Evolutionary conservation across 805 yeast species (phyloP).

Genomic region (Metschnikowia borealis): DNA sequence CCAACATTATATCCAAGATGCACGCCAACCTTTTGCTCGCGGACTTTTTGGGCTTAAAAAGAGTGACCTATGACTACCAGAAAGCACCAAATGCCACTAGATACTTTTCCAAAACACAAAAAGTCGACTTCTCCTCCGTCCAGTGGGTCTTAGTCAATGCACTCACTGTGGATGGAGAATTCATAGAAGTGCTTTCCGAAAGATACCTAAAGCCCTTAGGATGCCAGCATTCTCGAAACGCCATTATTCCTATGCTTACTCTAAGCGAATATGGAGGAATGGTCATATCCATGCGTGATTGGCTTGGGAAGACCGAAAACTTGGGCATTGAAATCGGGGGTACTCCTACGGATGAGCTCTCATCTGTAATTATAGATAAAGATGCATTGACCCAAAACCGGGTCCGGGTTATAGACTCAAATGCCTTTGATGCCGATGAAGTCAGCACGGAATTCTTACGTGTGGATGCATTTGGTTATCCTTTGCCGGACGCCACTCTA

Average conservation of each 20-base stretch:
- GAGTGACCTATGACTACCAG: constrained; percentile 90
- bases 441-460: constrained; percentile 43
- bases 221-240: constrained; percentile 66
- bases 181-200: constrained; percentile 80
- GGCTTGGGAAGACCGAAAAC: constrained; percentile 70
- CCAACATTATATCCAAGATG: constrained; percentile 67
- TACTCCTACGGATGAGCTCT: constrained; percentile 30
- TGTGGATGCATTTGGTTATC: constrained; percentile 90
- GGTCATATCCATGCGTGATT: constrained; percentile 87
- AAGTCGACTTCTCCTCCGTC: constrained; percentile 73
- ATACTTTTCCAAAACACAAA: constrained; percentile 68
- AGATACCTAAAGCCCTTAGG: constrained; percentile 92
- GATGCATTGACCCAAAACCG: constrained; percentile 68
- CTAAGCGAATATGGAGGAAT: constrained; percentile 94
- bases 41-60: constrained; percentile 83
- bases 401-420: constrained; percentile 60
- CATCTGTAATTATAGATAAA: constrained; percentile 70
- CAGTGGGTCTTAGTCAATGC: constrained; percentile 90
- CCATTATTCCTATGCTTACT: constrained; percentile 84
- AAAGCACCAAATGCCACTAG: constrained; percentile 82
- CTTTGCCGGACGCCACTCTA: constrained; percentile 88
- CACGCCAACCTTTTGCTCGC: constrained; percentile 73
- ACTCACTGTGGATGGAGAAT: constrained; percentile 87
- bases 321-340: constrained; percentile 47
- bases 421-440: constrained; percentile 46